phyloP scores from a whole-genome alignment of 306 rosid genomes.

The Trifolium fragiferum region DNA sequence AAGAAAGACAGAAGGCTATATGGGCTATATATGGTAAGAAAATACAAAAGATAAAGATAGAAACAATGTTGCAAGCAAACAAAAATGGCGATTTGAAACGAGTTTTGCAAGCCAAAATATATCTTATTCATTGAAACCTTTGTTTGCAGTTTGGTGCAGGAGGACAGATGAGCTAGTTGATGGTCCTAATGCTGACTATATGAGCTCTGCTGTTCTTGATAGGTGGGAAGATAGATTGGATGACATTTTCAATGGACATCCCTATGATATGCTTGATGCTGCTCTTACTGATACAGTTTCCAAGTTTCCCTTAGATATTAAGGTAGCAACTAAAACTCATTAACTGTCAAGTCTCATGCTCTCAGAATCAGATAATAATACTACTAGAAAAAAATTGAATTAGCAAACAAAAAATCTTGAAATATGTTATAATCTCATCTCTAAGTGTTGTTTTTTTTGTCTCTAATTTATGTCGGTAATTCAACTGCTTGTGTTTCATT shows the following conservation, averaged over 20 bases:
- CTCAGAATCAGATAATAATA: background rate
- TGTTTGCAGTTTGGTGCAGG: slow-evolving; percentile 83
- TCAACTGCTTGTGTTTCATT: background rate
- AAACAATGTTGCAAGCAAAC: background rate
- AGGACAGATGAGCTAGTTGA: slow-evolving; percentile 91
- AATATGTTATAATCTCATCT: background rate
- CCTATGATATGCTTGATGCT: slow-evolving; percentile 82
- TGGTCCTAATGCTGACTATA: slow-evolving; percentile 74
- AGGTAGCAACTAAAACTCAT: slow-evolving; percentile 48
- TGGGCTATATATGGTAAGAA: slow-evolving; percentile 90
- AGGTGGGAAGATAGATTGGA: slow-evolving; percentile 86
- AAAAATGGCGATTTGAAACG: slow-evolving; percentile 6
- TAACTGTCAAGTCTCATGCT: background rate
- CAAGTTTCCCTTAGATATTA: slow-evolving; percentile 75
- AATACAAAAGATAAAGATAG: background rate
- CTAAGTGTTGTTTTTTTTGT: background rate
- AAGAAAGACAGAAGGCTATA: slow-evolving; percentile 79
- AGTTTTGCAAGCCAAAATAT: background rate
- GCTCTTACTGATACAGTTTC: slow-evolving; percentile 71
- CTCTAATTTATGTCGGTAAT: background rate
- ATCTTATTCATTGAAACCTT: slow-evolving; percentile 22
- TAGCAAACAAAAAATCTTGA: background rate
- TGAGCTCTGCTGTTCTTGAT: slow-evolving; percentile 79
- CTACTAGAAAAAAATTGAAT: background rate
- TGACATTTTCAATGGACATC: slow-evolving; percentile 72